Conservation (phyloP, 352 stramenopile genomes). For the Phytophthora pinifolia region DNA sequence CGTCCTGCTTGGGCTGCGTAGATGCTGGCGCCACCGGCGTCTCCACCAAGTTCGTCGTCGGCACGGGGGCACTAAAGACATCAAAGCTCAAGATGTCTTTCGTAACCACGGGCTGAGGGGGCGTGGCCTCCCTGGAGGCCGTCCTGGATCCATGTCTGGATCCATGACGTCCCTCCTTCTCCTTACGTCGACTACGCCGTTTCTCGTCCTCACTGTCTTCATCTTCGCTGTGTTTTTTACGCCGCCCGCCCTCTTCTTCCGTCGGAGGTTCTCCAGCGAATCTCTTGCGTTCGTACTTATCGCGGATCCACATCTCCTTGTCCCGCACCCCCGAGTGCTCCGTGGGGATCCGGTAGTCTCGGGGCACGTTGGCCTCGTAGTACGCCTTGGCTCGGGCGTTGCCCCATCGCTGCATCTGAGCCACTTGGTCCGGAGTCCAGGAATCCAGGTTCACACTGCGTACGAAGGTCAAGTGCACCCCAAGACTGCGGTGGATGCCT, state of each 20-base stretch:
- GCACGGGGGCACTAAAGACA: constrained; percentile 49
- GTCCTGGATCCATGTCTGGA: constrained; percentile 41
- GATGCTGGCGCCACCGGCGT: constrained; percentile 13
- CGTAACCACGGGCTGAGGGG: constrained; percentile 27
- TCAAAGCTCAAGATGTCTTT: constrained; percentile 78
- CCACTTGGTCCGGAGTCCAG: constrained; percentile 90
- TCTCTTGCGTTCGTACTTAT: constrained; percentile 90
- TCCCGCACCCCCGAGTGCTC: constrained; percentile 84
- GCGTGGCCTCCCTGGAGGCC: constrained; percentile 37
- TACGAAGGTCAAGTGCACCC: constrained; percentile 93
- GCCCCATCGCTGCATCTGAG: constrained; percentile 92
- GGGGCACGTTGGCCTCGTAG: constrained; percentile 85
- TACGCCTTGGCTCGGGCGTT: constrained; percentile 90
- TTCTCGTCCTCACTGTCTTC: constrained; percentile 50
- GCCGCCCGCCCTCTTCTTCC: constrained; percentile 20
- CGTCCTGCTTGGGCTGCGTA: constrained; percentile 44
- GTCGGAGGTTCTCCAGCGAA: constrained; percentile 51
- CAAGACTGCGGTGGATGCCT: constrained; percentile 92
- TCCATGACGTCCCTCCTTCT: constrained; percentile 25
- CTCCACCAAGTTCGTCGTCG: constrained; percentile 28
- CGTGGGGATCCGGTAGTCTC: constrained; percentile 75
- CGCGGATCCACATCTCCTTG: constrained; percentile 90
- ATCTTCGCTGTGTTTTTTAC: constrained; percentile 44
- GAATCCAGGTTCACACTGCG: constrained; percentile 93
- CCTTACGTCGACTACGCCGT: constrained; percentile 20